Percentiles rank a stretch among this genome's conserved stretches.
These are phyloP conservation scores for Viola pubescens DNA, from an alignment of 441 rosid genomes.

Conservation along the genomic window DNA sequence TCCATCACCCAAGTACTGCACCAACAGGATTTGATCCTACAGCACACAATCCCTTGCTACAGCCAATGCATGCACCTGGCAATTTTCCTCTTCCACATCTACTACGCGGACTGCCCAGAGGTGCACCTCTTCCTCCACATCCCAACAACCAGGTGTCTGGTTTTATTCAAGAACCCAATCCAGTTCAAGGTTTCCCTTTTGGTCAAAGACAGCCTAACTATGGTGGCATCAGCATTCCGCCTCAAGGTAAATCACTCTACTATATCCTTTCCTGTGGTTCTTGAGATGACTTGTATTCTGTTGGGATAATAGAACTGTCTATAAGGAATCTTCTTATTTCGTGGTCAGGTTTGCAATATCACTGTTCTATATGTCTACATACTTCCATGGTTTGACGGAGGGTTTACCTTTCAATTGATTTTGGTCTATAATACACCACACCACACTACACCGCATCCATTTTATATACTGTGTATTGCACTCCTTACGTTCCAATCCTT, in stretches of 20 bases:
- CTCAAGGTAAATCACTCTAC: conserved; percentile 36
- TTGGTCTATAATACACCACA: too few species aligned
- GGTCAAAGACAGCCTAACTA: conserved; percentile 58
- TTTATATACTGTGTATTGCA: too few species aligned
- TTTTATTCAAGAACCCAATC: conserved; percentile 46
- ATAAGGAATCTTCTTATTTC: background rate
- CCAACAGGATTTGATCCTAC: conserved; percentile 56
- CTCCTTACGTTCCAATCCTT: too few species aligned
- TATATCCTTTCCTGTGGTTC: background rate
- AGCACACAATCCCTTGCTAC: conserved; percentile 44
- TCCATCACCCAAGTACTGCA: conserved; percentile 47
- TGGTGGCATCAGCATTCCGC: conserved; percentile 38
- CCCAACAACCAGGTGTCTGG: conserved; percentile 52
- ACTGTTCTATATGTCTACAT: too few species aligned
- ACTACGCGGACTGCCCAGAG: conserved; percentile 52
- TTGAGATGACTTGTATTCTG: background rate
- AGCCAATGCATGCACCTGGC: conserved; percentile 60
- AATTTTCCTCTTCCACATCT: conserved; percentile 53
- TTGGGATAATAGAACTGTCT: background rate
- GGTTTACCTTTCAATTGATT: too few species aligned
- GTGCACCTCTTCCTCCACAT: conserved; percentile 35
- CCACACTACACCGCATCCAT: too few species aligned
- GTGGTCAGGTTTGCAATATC: too few species aligned
- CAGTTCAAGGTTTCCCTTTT: conserved; percentile 58
- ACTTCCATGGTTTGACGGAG: too few species aligned